A percentile compares a stretch with the other conserved stretches of the same genome.
Conservation (phyloP, 2,329 filamentous ascomycete genomes). For the Cercospora beticola region DNA sequence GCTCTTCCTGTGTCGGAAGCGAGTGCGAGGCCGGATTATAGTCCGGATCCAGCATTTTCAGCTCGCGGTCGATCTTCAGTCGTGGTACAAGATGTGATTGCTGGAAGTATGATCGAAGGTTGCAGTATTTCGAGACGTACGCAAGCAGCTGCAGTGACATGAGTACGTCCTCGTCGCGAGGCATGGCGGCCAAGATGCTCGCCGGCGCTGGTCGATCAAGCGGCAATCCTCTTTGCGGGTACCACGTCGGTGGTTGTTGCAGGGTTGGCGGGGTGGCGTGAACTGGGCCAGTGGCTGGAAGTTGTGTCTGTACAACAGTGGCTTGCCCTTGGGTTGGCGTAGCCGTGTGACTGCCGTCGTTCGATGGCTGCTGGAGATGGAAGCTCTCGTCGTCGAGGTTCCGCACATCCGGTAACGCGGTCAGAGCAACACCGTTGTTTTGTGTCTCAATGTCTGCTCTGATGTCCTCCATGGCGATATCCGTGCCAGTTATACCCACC, state of each 20-base stretch:
- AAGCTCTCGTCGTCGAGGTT: conserved; percentile 87
- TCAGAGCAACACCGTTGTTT: conserved; percentile 69
- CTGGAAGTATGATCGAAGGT: conserved; percentile 92
- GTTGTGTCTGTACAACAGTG: conserved; percentile 32
- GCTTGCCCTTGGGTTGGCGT: conserved; percentile 57
- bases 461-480: conserved; percentile 85
- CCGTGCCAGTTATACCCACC: conserved; percentile 68
- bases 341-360: conserved; percentile 77
- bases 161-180: conserved; percentile 92
- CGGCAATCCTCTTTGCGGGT: conserved; percentile 30
- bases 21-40: conserved; percentile 43
- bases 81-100: conserved; percentile 89
- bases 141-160: conserved; percentile 97
- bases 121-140: conserved; percentile 98
- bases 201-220: conserved; percentile 43
- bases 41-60: conserved; percentile 75
- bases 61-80: conserved; percentile 83
- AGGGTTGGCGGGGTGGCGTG: conserved; percentile 73
- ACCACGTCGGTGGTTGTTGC: conserved; percentile 55
- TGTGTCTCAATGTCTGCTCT: conserved; percentile 72
- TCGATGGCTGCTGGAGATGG: conserved; percentile 84
- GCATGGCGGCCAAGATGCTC: conserved; percentile 84
- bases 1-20: conserved; percentile 50
- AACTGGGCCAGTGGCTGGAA: conserved; percentile 60
- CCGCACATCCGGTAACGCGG: conserved; percentile 70